Base-by-base conservation (phyloP, 202 grass and related monocot genomes). In the Eragrostis tef region DNA sequence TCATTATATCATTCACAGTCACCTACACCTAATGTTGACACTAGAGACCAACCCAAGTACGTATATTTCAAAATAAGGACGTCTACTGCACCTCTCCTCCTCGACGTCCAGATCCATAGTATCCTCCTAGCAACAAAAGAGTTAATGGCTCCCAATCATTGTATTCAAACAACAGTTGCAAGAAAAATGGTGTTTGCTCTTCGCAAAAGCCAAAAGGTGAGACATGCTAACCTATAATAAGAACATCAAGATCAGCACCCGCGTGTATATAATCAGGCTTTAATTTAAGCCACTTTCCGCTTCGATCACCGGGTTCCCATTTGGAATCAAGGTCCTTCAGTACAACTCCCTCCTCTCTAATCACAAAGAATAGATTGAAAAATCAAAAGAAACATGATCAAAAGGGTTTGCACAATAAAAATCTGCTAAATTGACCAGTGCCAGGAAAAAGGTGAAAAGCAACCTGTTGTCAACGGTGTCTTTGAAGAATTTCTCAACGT, bases 211-310 rank as follows among this genome's bases (percentile, higher is more conserved):
- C 34, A 15, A 24, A 87, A 49, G n/a, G 58, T 47, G 20, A 56
- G 69, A 75, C 36, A 73, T 87, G 71, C 80, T 91, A 84, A 94
- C 94, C 94, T 86, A 98, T 94, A 73, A 98, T 89, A 77, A 98
- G 81, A 78, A 83, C 95, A 93, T 98, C 95, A 41, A 98, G 90
- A 86, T 98, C 95, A 24, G 95, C 86, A 82, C 92, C 92, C 24
- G 90, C 87, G 22, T 94, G 85, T 86, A 98, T 90, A 84, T 94
- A 98, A 86, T 94, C 95, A 75, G 95, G 95, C 87, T 98, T 98
- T 79, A 98, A 71, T 87, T 98, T 98, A 74, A 98, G 80, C 92
- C 95, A 98, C 73, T 98, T 98, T 74, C 90, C 92, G 79, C 85
- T 93, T 61, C 92, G 86, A 61, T 98, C 95, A 77, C 90, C 75